Evolutionary conservation across 169 alveolate species (phyloP), one percentile per base, ranked within the genome.

Genomic region (Hepatocystis sp.): DNA sequence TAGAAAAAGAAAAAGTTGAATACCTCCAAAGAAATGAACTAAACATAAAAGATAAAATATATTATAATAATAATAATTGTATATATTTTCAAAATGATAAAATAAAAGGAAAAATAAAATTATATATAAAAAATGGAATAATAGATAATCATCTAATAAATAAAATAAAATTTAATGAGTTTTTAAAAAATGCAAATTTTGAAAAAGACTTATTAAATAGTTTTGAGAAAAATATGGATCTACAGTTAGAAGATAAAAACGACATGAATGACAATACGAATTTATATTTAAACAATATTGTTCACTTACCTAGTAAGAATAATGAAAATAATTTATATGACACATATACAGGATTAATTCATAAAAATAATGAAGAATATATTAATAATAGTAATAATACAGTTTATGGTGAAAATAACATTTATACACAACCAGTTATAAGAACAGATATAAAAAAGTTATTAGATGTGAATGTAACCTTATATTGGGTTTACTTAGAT

Each of bases 401-500:
- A n/a, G n/a, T n/a, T n/a, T n/a, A n/a, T n/a, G n/a, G n/a, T n/a
- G n/a, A n/a, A n/a, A n/a, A n/a, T n/a, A n/a, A n/a, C n/a, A n/a
- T n/a, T n/a, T n/a, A n/a, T n/a, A n/a, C n/a, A n/a, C n/a, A n/a
- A n/a, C n/a, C 42, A 51, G 2, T 3, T 39, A 71, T 71, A 56
- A 42, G 19, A 25, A 60, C 49, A 13, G 71, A 63, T 49, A 60
- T 71, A 27, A 46, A 55, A 27, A 55, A 88, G 4, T 19, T 65
- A 17, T n/a, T 58, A 34, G 53, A 71, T 47, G 63, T 64, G 8
- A 42, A 63, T 23, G 65, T 53, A 17, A 84, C 89, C 34, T 68
- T 90, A 55, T 76, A 84, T 46, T 90, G 93, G 93, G 91, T 85
- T 10, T 90, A 90, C 47, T 23, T 90, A 60, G 93, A 90, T 76